Base-by-base conservation (phyloP, 2,329 filamentous ascomycete genomes). In the Pseudophaeomoniella oleicola region DNA sequence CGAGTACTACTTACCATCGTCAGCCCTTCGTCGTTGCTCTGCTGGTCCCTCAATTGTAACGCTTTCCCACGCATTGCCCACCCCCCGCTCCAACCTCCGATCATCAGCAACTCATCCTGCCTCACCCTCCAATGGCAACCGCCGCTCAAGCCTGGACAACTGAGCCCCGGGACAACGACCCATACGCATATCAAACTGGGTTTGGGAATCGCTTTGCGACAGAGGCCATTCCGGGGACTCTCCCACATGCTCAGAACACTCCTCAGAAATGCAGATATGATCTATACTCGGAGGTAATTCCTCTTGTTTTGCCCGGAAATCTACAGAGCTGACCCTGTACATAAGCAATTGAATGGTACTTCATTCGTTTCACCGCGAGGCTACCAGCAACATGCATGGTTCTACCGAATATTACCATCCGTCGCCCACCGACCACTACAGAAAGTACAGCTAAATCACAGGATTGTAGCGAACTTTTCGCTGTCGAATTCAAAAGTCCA, bases 301-400 rank as follows among this genome's bases (percentile, higher is more conserved):
- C n/a, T 6, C 22, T n/a, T n/a, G n/a, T 27, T 27, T 27, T 27
- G 6, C n/a, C 22, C 22, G n/a, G 9, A n/a, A 9, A 6, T 27
- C 22, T n/a, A n/a, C 22, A 27, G 22, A 27, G 22, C 22, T 27
- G n/a, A 27, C n/a, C 9, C 6, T 57, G 56, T 36, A 52, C 52
- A 1, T n/a, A 53, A 57, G 19, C 53, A 74, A 50, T 59, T 74
- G 3, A 72, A 69, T n/a, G 71, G 69, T 13, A 73, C 69, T 2
- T 68, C 71, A 16, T 75, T 75, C 50, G 68, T 70, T 30, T 69
- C 70, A 11, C 70, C 71, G 4, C 60, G 71, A 30, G 58, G 65
- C 46, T 60, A 66, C 48, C 73, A 73, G 50, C 66, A 70, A 50
- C 71, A 74, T 47, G 61, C 69, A 41, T 75, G 70, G 71, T 57